Evolutionary conservation across 768 basidiomycete genomes (phyloP), one percentile per base, ranked within the genome.

Genomic region (Xerocomellus amylosporus): DNA sequence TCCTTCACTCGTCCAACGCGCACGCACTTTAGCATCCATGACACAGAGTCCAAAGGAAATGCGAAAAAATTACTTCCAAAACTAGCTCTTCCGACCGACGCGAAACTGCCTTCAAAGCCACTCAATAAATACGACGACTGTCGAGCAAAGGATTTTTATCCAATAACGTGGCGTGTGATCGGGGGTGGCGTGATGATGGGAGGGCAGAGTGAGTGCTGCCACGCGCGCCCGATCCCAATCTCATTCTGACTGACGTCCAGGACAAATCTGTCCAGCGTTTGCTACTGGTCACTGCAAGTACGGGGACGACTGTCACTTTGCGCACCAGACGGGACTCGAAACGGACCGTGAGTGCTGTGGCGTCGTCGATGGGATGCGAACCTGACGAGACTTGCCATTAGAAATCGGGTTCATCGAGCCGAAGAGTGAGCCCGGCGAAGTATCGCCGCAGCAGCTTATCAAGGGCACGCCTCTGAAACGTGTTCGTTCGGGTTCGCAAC

Each of bases 181-280:
- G 86, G 88, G 0, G 88, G 88, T 14, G 88, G 88, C 4, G 88
- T 89, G n/a, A 76, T 80, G 69, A 77, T 89, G 76, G 79, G 77
- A 55, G 81, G 69, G 14, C 55, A 62, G 13, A 53, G 69, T 71
- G 55, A 60, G 68, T 62, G n/a, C n/a, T 24, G 4, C 5, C 17
- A 46, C 26, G 51, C 28, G 37, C 3, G 28, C n/a, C 28, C 6
- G 19, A 14, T 30, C 20, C 3, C 24, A 13, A 26, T 39, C n/a
- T 9, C 34, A 10, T 45, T 31, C 49, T 58, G 20, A 54, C 22
- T 33, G 48, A 12, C 20, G 15, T 43, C 45, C 19, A 71, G 69
- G 69, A 46, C 58, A 59, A 59, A 31, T 55, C 36, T 71, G 69
- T 42, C 49, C 63, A 10, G 65, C 65, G 5, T 71, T 62, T 44